phyloP scores from a whole-genome alignment of 768 basidiomycete genomes.

The Pleurotus platypus region DNA sequence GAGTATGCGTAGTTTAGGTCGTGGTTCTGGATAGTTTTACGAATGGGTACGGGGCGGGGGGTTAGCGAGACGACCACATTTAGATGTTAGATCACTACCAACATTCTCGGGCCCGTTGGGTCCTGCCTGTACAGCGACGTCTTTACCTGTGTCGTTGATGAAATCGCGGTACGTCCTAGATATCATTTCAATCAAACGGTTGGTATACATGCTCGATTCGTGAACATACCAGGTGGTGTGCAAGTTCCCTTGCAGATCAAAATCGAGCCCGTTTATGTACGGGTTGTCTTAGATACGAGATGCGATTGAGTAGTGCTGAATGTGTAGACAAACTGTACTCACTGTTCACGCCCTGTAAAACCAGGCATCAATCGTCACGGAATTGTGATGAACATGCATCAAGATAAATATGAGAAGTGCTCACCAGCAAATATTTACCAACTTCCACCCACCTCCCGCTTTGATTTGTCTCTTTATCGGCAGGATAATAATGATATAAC shows the following conservation, averaged over 20 bases:
- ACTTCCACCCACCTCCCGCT: constrained; percentile 14
- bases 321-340: neutral
- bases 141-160: constrained; percentile 32
- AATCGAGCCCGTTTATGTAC: constrained; percentile 34
- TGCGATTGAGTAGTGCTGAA: neutral
- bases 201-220: neutral
- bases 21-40: constrained; percentile 24
- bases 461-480: constrained; percentile 18
- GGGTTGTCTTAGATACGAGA: constrained; percentile 25
- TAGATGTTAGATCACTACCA: constrained; percentile 1
- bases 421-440: constrained; percentile 30
- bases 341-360: constrained; percentile 31
- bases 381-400: neutral
- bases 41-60: neutral
- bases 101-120: constrained; percentile 37
- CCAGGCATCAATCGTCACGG: neutral
- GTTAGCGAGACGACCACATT: neutral
- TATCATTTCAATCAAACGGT: neutral
- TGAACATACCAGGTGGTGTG: constrained; percentile 25
- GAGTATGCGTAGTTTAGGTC: constrained; percentile 30
- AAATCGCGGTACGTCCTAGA: constrained; percentile 34
- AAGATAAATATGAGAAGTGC: neutral
- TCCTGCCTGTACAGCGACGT: constrained; percentile 34
- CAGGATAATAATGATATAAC: constrained; percentile 29
- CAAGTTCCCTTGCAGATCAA: constrained; percentile 23